Evolutionary conservation across 352 stramenopile genomes (phyloP), one percentile per base, ranked within the genome.

Genomic region (Globisporangium cylindrosporum): DNA sequence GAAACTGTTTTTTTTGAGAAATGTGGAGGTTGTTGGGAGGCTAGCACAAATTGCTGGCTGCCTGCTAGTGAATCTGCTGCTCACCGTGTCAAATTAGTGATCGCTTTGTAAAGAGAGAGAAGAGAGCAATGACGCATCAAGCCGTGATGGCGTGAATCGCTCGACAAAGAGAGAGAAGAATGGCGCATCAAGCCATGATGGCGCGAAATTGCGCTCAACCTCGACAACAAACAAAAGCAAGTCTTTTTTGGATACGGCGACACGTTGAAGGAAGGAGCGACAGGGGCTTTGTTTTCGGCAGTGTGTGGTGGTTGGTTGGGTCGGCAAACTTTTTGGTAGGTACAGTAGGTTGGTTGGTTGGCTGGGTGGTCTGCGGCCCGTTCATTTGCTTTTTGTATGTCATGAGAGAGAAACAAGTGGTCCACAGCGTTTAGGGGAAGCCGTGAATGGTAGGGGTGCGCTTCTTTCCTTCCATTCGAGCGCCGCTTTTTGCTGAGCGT

Each of bases 331-430:
- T 24, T 22, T 18, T 2, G 24, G 32, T 29, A 58, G 24, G 53
- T 15, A 32, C 29, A 24, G 36, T 43, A 24, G 18, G 43, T 51
- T 41, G 54, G 54, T 59, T 59, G 54, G 54, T 43, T 59, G 54
- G 54, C 25, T 27, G 53, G 24, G 1, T n/a, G 14, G 22, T 34
- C 18, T 22, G 14, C 29, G 3, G 14, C 8, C 14, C 6, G 25
- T 9, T 4, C 18, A 59, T 18, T 41, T 43, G 54, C 54, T 59
- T 59, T 41, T 59, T 59, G 27, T 59, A 59, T 43, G 7, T 0
- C 3, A 3, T 7, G 18, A 18, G 12, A 10, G 9, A 22, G 4
- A 22, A 36, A 25, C 22, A 58, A n/a, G 53, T 14, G 25, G 53
- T 29, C 4, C 9, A 48, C 10, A 36, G 8, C 0, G 20, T n/a